Evolutionary conservation across 2,329 filamentous ascomycete genomes (phyloP), one percentile per base, ranked within the genome.

Genomic region (Colletotrichum lindemuthianum): DNA sequence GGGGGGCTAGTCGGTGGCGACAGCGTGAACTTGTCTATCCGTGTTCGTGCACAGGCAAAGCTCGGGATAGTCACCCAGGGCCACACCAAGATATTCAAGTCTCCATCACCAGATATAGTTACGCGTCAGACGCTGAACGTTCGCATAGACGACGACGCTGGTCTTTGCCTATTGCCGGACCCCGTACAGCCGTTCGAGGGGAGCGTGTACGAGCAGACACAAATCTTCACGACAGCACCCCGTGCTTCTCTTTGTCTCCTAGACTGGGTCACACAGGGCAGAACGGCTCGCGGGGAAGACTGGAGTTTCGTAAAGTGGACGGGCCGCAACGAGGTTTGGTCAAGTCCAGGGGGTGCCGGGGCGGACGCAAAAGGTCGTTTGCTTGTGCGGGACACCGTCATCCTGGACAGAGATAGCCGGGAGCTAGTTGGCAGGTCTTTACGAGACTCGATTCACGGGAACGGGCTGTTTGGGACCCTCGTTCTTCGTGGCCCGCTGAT

Each of bases 61-160:
- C 85, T 97, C 58, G 88, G 83, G 70, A 78, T 90, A 40, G 86
- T 87, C 65, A 90, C 88, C 1, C 88, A 90, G 81, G 95, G 95
- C 56, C 93, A 93, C 78, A 98, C 96, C 65, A 99, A 98, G 80
- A 89, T 99, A 71, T 98, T 97, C 85, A 97, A 96, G 74, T 91
- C 93, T 1, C 76, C 86, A 51, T 79, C 81, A 59, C 78, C 78
- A 40, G 79, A 85, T 45, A 76, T 86, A 11, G 74, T 86, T 49
- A 90, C 89, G 2, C 81, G 82, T 16, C 89, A 91, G 75, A 80
- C 74, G 1, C 75, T 91, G 63, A 74, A 78, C 11, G 82, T 86
- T 37, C 75, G 75, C 3, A 78, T 91, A 56, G 78, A 81, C 32
- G 70, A 80, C 12, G 80, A 77, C 24, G 86, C 82, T 7, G 84